Base-by-base conservation (phyloP, 2,329 filamentous ascomycete genomes). In the Diplocarpon rosae region DNA sequence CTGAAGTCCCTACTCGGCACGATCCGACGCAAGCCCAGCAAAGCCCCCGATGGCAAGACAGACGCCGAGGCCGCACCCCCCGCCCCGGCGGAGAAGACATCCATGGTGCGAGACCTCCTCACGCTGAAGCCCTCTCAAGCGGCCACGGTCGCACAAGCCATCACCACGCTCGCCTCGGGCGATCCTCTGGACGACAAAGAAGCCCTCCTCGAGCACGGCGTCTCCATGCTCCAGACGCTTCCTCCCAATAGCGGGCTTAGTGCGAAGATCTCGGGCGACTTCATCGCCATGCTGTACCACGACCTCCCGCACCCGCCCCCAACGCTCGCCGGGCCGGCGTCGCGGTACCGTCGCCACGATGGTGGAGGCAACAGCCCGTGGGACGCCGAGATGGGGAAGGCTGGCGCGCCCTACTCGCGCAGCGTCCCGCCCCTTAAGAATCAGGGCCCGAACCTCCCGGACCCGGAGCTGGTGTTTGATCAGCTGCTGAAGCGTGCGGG, bases 271-370 rank as follows among this genome's bases (percentile, higher is more conserved):
- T 70, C 70, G 3, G 65, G 70, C 57, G 65, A 64, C 16, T 74
- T 74, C 57, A 72, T 74, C 46, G 61, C 60, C 5, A 71, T 73
- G 70, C 63, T 75, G 3, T 75, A 67, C 64, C 56, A 69, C 48
- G 70, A 73, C 52, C 60, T 75, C 12, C 71, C 70, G 28, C 71
- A 75, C 53, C 71, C 71, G 11, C 60, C 69, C 5, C 62, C 65
- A 2, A 69, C 69, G 15, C 52, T 66, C 11, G 66, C 69, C 33
- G 70, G 70, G 11, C 70, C 70, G 5, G 61, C 64, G 7, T 54
- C 65, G 11, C 62, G 64, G 48, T 70, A 69, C 52, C 57, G 68
- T 50, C 55, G 62, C 48, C 64, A 68, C 47, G 68, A 71, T 49
- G 68, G 68, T 5, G 60, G 66, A 30, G 59, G 60, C 15, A 71